Percentiles rank a stretch among this genome's conserved stretches.
Evolutionary conservation across 2,329 filamentous ascomycete genomes (phyloP).

Genomic region (Phyllosticta capitalensis): DNA sequence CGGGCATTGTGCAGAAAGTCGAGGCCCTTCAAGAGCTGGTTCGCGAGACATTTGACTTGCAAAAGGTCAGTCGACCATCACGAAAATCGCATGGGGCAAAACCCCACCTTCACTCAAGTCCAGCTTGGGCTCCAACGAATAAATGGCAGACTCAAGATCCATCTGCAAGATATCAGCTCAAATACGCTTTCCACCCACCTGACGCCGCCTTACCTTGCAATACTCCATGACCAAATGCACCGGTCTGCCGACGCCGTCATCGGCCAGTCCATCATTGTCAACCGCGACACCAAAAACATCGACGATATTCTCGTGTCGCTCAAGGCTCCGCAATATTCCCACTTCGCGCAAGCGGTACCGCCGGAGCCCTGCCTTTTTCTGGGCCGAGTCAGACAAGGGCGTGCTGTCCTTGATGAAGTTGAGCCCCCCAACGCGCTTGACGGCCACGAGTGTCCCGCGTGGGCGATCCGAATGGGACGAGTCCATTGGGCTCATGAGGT

Average conservation of each 20-base stretch:
- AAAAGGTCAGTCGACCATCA: background rate
- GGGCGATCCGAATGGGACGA: background rate
- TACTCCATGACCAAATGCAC: slow-evolving; percentile 32
- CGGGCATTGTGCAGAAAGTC: slow-evolving; percentile 28
- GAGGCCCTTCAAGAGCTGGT: slow-evolving; percentile 28
- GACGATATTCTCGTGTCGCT: slow-evolving; percentile 24
- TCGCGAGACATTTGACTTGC: slow-evolving; percentile 26
- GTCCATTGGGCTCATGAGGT: background rate
- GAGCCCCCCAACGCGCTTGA: slow-evolving; percentile 10
- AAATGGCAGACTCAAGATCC: slow-evolving; percentile 15
- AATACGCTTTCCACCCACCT: slow-evolving; percentile 21
- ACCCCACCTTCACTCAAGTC: slow-evolving; percentile 23
- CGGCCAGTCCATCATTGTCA: slow-evolving; percentile 20
- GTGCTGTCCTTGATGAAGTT: no score
- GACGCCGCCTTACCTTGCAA: slow-evolving; percentile 12
- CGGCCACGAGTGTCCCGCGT: slow-evolving; percentile 17
- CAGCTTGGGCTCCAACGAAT: slow-evolving; percentile 24
- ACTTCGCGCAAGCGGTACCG: slow-evolving; percentile 25
- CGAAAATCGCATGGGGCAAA: background rate
- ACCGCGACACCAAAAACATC: slow-evolving; percentile 28
- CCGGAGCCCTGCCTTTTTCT: slow-evolving; percentile 16
- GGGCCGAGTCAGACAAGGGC: slow-evolving; percentile 24
- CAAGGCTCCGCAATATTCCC: slow-evolving; percentile 25
- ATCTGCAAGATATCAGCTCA: slow-evolving; percentile 2
- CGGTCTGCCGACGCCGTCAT: slow-evolving; percentile 3